Percentiles rank a stretch among this genome's conserved stretches.
Conservation (phyloP, 805 yeast genomes). For the Hanseniaspora guilliermondii region DNA sequence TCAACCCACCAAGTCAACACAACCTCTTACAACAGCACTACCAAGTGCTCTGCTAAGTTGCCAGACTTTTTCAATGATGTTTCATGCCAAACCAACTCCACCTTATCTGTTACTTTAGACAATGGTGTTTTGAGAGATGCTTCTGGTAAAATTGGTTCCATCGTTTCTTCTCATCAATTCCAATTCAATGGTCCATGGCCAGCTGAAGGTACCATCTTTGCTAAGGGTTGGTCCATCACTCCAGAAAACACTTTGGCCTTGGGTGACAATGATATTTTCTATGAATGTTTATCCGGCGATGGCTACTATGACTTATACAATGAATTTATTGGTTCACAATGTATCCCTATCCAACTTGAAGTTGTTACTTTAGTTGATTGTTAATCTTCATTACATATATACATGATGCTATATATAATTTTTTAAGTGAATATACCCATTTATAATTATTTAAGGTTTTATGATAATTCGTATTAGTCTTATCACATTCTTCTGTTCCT, state of each 20-base stretch:
- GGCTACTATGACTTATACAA: constrained; percentile 47
- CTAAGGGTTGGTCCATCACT: constrained; percentile 42
- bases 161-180: constrained; percentile 53
- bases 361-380: constrained; percentile 38
- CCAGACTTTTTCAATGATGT: constrained; percentile 21
- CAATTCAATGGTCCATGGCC: constrained; percentile 59
- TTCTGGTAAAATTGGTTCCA: constrained; percentile 46
- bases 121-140: constrained; percentile 36
- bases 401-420: neutral
- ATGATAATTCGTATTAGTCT: too few species aligned
- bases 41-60: constrained; percentile 24
- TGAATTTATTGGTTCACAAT: constrained; percentile 36
- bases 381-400: constrained; percentile 19
- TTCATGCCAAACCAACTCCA: constrained; percentile 29
- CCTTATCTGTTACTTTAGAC: constrained; percentile 37
- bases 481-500: too few species aligned
- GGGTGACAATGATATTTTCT: constrained; percentile 39
- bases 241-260: constrained; percentile 38
- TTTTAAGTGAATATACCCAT: too few species aligned
- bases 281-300: constrained; percentile 46
- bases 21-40: constrained; percentile 18
- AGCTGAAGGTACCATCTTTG: constrained; percentile 44
- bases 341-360: constrained; percentile 38
- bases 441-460: neutral
- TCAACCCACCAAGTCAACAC: constrained; percentile 20